Percentiles rank a stretch among this genome's conserved stretches.
phyloP scores from a whole-genome alignment of 2,329 filamentous ascomycete genomes.

The Claviceps capensis region DNA sequence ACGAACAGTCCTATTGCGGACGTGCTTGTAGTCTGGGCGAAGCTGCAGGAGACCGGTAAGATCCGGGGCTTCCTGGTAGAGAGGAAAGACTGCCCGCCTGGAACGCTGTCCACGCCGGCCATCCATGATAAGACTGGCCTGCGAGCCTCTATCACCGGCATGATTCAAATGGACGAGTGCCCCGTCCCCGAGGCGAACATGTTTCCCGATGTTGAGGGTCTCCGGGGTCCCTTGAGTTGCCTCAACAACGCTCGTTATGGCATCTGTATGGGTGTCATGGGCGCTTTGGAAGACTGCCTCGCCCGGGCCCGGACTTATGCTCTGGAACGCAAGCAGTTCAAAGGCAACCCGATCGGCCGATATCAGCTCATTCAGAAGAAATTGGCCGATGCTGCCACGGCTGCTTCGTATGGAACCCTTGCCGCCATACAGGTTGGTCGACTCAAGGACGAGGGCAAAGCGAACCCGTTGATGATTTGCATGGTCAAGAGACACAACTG shows the following conservation, averaged over 20 bases:
- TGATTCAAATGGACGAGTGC: constrained; percentile 90
- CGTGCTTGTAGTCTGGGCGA: constrained; percentile 81
- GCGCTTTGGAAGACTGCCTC: constrained; percentile 86
- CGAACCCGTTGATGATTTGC: constrained; percentile 87
- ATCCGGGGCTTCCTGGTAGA: constrained; percentile 90
- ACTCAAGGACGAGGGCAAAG: constrained; percentile 82
- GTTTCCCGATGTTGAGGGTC: constrained; percentile 80
- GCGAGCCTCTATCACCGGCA: constrained; percentile 85
- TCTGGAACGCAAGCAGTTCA: constrained; percentile 92
- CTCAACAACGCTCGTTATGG: constrained; percentile 88
- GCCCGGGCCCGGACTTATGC: constrained; percentile 69
- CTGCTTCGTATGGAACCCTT: constrained; percentile 81
- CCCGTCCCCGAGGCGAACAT: constrained; percentile 85
- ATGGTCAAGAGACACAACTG: constrained; percentile 98
- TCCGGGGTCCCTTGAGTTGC: constrained; percentile 82
- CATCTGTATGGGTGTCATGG: constrained; percentile 87
- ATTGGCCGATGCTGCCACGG: constrained; percentile 79
- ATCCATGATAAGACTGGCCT: constrained; percentile 95
- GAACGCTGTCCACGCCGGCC: constrained; percentile 79
- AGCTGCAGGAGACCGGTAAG: constrained; percentile 79
- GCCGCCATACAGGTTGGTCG: constrained; percentile 83
- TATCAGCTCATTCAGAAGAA: constrained; percentile 99
- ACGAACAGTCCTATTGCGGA: constrained; percentile 88
- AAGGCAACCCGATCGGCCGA: constrained; percentile 83
- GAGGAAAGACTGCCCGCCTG: constrained; percentile 68